Percentiles rank a stretch among this genome's conserved stretches.
These are phyloP conservation scores for Pyrenochaeta sp. DNA, from an alignment of 2,329 filamentous ascomycete genomes.

Conservation along the genomic window DNA sequence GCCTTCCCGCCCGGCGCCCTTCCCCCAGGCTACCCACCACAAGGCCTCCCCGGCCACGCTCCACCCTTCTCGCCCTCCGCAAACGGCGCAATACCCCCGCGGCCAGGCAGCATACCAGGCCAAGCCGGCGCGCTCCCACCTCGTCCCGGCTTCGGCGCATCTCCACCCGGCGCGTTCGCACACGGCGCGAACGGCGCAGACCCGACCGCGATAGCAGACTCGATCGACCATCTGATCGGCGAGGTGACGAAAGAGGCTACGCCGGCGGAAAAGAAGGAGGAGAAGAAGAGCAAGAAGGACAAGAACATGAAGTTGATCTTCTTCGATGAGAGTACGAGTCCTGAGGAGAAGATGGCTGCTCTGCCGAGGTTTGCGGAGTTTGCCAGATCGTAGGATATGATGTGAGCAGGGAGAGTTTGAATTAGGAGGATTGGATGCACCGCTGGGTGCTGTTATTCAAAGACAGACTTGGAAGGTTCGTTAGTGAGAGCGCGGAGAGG, in stretches of 20 bases:
- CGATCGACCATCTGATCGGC: slow-evolving; percentile 62
- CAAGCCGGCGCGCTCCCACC: slow-evolving; percentile 37
- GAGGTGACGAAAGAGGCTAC: slow-evolving; percentile 56
- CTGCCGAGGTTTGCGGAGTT: slow-evolving; percentile 74
- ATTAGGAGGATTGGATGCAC: neutral
- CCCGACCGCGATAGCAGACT: slow-evolving; percentile 43
- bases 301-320: slow-evolving; percentile 74
- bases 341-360: slow-evolving; percentile 87
- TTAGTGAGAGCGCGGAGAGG: neutral
- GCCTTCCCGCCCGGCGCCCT: slow-evolving; percentile 37
- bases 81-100: slow-evolving; percentile 29
- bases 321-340: slow-evolving; percentile 78
- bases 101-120: slow-evolving; percentile 44
- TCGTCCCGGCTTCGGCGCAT: slow-evolving; percentile 50
- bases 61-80: slow-evolving; percentile 39
- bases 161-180: slow-evolving; percentile 27
- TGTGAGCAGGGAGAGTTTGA: neutral
- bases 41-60: slow-evolving; percentile 9
- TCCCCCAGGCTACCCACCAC: slow-evolving; percentile 26
- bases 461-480: neutral
- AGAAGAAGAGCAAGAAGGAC: slow-evolving; percentile 71
- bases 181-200: slow-evolving; percentile 24
- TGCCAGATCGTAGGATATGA: slow-evolving; percentile 26
- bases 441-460: too few species aligned
- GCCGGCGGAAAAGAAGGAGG: slow-evolving; percentile 56